Evolutionary conservation across 2,329 filamentous ascomycete genomes (phyloP).

Genomic region (Aspergillus sp.): DNA sequence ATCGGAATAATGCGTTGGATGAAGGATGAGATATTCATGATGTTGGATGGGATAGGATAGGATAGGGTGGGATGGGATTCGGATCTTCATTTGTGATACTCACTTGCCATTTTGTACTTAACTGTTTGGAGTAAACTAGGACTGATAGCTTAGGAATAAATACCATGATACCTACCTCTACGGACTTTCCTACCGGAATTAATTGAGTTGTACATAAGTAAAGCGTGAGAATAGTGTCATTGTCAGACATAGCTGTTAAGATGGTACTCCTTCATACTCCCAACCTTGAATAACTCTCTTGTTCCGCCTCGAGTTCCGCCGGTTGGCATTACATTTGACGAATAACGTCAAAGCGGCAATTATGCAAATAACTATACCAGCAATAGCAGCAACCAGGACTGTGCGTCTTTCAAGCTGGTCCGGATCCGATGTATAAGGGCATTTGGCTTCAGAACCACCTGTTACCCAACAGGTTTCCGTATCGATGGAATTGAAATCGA

Average conservation of each 20-base stretch:
- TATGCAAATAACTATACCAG: conserved; percentile 62
- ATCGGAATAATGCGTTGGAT: conserved; percentile 2
- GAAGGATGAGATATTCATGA: conserved; percentile 5
- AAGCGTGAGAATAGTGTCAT: neutral
- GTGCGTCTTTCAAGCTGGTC: conserved; percentile 46
- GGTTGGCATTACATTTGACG: conserved; percentile 64
- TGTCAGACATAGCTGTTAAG: conserved; percentile 21
- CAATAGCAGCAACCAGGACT: conserved; percentile 62
- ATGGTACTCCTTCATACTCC: conserved; percentile 69
- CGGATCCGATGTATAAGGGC: conserved; percentile 55
- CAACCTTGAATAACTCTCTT: conserved; percentile 56
- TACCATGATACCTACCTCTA: neutral
- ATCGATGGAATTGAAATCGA: conserved; percentile 63
- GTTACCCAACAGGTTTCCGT: conserved; percentile 61
- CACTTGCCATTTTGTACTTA: conserved; percentile 6
- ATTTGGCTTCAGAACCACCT: conserved; percentile 55
- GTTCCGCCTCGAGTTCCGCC: conserved; percentile 52
- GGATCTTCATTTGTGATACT: conserved; percentile 12
- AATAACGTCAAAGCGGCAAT: conserved; percentile 62
- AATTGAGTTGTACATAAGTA: no score
- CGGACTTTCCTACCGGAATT: neutral
- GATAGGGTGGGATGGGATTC: neutral
- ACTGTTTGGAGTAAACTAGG: conserved; percentile 11
- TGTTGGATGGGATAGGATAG: conserved; percentile 2
- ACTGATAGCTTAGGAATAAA: conserved; percentile 9